A percentile compares a stretch with the other conserved stretches of the same genome.
Conservation (phyloP, 305 asterid species). For the Solanum chacoense region DNA sequence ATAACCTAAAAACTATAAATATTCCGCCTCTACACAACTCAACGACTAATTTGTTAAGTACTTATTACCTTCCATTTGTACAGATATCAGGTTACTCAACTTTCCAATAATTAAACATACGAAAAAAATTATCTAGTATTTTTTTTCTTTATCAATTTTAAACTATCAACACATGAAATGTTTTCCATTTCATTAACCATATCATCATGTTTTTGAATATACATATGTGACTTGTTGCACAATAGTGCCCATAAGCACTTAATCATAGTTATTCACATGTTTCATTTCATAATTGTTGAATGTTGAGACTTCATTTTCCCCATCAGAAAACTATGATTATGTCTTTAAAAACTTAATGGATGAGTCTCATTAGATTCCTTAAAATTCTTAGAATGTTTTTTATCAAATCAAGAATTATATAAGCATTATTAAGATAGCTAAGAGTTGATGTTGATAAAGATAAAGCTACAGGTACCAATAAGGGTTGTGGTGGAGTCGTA, state of each 20-base stretch:
- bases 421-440: conserved; percentile 1
- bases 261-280: conserved; percentile 4
- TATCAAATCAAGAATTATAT: not conserved
- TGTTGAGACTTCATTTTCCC: not conserved
- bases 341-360: not conserved
- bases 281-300: not conserved
- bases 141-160: not conserved
- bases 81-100: not conserved
- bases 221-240: not conserved
- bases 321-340: not conserved
- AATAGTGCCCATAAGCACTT: not conserved
- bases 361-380: not conserved
- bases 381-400: not conserved
- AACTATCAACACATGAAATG: not conserved
- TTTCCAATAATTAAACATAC: not conserved
- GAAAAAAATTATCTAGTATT: not conserved
- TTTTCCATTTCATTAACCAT: not conserved
- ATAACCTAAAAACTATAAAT: not conserved
- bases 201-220: not conserved
- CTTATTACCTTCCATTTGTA: not conserved
- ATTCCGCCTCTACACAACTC: not conserved
- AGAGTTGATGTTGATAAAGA: not conserved
- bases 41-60: not conserved
- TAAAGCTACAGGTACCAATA: not conserved
- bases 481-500: not conserved